These are phyloP conservation scores for Parsonsia alboflavescens DNA, from an alignment of 257 asterid genomes.

Conservation along the genomic window DNA sequence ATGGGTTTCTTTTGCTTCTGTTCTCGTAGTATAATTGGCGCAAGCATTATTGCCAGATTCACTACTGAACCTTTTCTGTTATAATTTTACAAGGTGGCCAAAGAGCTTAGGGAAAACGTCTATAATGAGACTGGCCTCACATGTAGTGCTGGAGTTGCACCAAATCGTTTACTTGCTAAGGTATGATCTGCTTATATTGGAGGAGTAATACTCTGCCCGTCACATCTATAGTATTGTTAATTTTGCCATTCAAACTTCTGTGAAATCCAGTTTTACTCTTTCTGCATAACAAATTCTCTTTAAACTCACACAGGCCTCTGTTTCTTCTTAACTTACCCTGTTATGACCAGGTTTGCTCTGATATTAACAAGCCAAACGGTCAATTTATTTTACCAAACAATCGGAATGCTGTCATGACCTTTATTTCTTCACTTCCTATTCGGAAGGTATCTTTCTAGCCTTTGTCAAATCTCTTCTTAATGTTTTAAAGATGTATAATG, in stretches of 20 bases:
- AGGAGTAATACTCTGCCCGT: background rate
- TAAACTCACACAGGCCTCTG: background rate
- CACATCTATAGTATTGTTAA: background rate
- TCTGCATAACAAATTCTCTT: background rate
- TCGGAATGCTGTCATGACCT: slow-evolving; percentile 71
- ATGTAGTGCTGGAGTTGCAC: slow-evolving; percentile 94
- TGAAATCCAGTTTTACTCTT: background rate
- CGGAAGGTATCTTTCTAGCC: slow-evolving; percentile 61
- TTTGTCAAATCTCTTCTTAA: slow-evolving; percentile 5
- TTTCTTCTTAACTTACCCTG: slow-evolving; percentile 7
- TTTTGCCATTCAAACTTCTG: background rate
- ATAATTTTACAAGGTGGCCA: slow-evolving; percentile 61
- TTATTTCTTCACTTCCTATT: slow-evolving; percentile 86
- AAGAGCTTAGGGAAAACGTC: slow-evolving; percentile 72
- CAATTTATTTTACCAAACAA: slow-evolving; percentile 84
- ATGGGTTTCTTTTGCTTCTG: slow-evolving; percentile 9
- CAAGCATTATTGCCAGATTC: background rate
- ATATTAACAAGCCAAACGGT: slow-evolving; percentile 95
- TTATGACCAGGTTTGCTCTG: slow-evolving; percentile 77
- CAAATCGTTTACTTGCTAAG: slow-evolving; percentile 96
- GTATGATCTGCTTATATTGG: slow-evolving; percentile 32
- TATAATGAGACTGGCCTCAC: slow-evolving; percentile 83
- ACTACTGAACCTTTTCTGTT: slow-evolving; percentile 14
- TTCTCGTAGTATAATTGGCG: background rate
- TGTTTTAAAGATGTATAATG: background rate